These are phyloP conservation scores for Aspergillus homomorphus DNA, from an alignment of 495 filamentous ascomycete genomes.

Conservation along the genomic window DNA sequence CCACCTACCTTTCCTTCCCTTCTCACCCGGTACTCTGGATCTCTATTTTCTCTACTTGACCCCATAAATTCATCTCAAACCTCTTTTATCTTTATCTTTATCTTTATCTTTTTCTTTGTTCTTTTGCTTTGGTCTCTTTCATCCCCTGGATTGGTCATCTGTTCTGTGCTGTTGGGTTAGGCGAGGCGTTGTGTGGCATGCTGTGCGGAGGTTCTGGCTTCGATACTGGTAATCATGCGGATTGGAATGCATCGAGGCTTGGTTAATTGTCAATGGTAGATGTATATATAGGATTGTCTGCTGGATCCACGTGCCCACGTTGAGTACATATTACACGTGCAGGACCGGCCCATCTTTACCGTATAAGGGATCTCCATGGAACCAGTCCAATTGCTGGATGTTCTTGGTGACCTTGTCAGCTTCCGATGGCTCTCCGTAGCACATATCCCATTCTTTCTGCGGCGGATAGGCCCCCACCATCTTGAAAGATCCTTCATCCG, in stretches of 20 bases:
- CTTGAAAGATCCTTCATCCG: slow-evolving; percentile 44
- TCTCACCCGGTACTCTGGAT: not conserved
- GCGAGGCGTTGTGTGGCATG: not conserved
- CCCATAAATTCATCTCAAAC: not conserved
- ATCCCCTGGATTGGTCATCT: slow-evolving; percentile 3
- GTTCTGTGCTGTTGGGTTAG: not conserved
- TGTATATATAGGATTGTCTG: not conserved
- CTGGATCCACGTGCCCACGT: not conserved
- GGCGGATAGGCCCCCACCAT: slow-evolving; percentile 67
- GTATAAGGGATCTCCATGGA: slow-evolving; percentile 58
- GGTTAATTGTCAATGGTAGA: not conserved
- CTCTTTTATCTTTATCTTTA: too few relatives aligned
- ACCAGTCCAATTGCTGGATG: slow-evolving; percentile 53
- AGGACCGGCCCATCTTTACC: slow-evolving; percentile 53
- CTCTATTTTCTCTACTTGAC: slow-evolving; percentile 1
- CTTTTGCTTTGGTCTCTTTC: slow-evolving; percentile 5
- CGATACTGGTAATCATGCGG: not conserved
- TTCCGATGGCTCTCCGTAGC: slow-evolving; percentile 57
- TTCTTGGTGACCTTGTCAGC: slow-evolving; percentile 41
- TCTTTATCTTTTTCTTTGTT: slow-evolving; percentile 2
- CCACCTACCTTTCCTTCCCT: slow-evolving; percentile 3
- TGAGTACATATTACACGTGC: slow-evolving; percentile 24
- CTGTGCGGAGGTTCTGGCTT: slow-evolving; percentile 1
- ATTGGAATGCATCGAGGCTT: not conserved
- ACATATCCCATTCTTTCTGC: slow-evolving; percentile 64